A percentile compares a stretch with the other conserved stretches of the same genome.
Evolutionary conservation across 805 yeast genomes (phyloP).

Genomic region (Yarrowia sp.): DNA sequence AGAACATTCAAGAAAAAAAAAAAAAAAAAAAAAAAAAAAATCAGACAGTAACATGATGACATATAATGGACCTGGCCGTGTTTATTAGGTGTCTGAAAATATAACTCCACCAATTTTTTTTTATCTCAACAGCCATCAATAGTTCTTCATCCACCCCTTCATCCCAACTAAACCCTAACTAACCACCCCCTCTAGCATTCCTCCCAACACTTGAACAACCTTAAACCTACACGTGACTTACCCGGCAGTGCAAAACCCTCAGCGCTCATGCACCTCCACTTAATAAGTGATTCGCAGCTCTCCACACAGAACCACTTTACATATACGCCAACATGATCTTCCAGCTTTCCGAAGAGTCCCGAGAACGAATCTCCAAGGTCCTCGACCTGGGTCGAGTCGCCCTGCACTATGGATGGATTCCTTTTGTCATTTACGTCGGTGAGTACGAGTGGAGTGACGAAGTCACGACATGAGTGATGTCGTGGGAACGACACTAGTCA

Average conservation of each 20-base stretch:
- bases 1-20: too few relatives aligned
- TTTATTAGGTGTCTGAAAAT: too few relatives aligned
- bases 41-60: too few relatives aligned
- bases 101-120: too few relatives aligned
- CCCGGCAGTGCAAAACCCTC: conserved; percentile 25
- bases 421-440: conserved; percentile 85
- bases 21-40: too few relatives aligned
- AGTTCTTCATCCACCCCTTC: too few relatives aligned
- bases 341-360: conserved; percentile 27
- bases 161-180: background rate
- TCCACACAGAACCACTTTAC: background rate
- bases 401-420: conserved; percentile 97
- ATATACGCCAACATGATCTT: conserved; percentile 15
- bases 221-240: conserved; percentile 9
- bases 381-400: conserved; percentile 79
- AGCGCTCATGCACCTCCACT: background rate
- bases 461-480: background rate
- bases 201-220: background rate
- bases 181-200: background rate
- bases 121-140: too few relatives aligned
- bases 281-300: background rate
- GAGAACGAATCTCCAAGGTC: conserved; percentile 80
- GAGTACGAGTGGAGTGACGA: conserved; percentile 18
- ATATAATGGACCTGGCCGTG: too few relatives aligned
- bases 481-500: background rate